A percentile compares a stretch with the other conserved stretches of the same genome.
phyloP scores from a whole-genome alignment of 129 eudicot species.

The Flaveria ramosissima region DNA sequence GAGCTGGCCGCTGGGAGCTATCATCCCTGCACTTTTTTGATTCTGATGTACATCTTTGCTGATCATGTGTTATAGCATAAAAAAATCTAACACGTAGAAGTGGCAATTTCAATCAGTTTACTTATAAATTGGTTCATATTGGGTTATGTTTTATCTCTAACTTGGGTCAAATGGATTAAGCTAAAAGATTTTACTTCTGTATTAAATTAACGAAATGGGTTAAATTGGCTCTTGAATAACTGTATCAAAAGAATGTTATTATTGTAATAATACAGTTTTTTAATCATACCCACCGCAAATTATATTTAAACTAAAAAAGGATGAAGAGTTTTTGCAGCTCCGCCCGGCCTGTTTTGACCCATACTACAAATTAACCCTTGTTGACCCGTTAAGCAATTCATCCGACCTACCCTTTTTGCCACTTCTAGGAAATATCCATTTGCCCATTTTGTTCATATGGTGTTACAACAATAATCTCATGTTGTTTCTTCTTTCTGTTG shows the following conservation, averaged over 20 bases:
- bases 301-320: neutral
- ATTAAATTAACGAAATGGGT: neutral
- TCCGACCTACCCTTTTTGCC: neutral
- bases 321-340: neutral
- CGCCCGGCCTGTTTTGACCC: neutral
- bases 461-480: neutral
- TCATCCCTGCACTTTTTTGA: slow-evolving; percentile 1
- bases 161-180: neutral
- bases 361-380: neutral
- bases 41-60: neutral
- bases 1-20: neutral
- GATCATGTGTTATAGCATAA: neutral
- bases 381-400: neutral
- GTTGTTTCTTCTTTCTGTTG: neutral
- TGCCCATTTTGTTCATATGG: neutral
- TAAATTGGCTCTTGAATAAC: neutral
- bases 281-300: neutral
- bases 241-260: neutral
- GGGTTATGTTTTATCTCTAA: neutral
- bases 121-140: neutral
- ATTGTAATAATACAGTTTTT: neutral
- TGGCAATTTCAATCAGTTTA: neutral
- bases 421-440: neutral
- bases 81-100: neutral
- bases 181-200: neutral